A percentile compares a stretch with the other conserved stretches of the same genome.
These are phyloP conservation scores for Dorcoceras hygrometricum DNA, from an alignment of 257 asterid species.

Conservation along the genomic window DNA sequence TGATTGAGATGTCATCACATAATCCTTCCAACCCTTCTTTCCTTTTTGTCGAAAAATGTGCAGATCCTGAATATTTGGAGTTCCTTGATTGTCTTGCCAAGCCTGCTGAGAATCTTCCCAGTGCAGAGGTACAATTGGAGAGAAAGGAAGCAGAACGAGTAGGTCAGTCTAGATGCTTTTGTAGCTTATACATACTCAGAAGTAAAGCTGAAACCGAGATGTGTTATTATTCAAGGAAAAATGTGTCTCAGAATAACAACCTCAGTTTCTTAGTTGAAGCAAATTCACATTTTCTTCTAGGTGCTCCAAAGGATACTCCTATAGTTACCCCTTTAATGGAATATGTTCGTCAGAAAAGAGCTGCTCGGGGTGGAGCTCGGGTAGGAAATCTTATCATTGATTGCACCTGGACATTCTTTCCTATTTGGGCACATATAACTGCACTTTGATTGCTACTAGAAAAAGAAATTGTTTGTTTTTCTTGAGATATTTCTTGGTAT, in stretches of 20 bases:
- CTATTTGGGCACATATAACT: constrained; percentile 1
- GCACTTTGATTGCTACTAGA: constrained; percentile 19
- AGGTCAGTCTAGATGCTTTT: constrained; percentile 48
- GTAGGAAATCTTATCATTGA: constrained; percentile 42
- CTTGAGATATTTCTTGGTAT: constrained; percentile 16
- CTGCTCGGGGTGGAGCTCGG: constrained; percentile 87
- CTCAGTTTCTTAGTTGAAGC: constrained; percentile 25
- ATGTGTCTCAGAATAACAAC: constrained; percentile 11
- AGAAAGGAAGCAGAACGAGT: constrained; percentile 98
- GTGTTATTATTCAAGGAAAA: constrained; percentile 10
- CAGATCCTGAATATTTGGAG: constrained; percentile 99
- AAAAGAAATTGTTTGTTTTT: not conserved
- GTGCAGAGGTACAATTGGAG: constrained; percentile 99
- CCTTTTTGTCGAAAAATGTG: constrained; percentile 39
- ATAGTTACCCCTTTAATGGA: constrained; percentile 93
- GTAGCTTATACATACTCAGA: constrained; percentile 6
- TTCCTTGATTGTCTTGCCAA: constrained; percentile 89
- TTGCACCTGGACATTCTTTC: constrained; percentile 20
- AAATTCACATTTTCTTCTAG: constrained; percentile 39
- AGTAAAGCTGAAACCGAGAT: constrained; percentile 3
- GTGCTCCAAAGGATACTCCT: constrained; percentile 76
- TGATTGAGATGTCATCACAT: constrained; percentile 26
- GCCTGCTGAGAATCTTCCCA: constrained; percentile 96
- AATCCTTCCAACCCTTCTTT: constrained; percentile 29
- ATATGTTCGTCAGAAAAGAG: constrained; percentile 90